These are phyloP conservation scores for Alternaria rosae DNA, from an alignment of 2,329 filamentous ascomycete genomes.

Conservation along the genomic window DNA sequence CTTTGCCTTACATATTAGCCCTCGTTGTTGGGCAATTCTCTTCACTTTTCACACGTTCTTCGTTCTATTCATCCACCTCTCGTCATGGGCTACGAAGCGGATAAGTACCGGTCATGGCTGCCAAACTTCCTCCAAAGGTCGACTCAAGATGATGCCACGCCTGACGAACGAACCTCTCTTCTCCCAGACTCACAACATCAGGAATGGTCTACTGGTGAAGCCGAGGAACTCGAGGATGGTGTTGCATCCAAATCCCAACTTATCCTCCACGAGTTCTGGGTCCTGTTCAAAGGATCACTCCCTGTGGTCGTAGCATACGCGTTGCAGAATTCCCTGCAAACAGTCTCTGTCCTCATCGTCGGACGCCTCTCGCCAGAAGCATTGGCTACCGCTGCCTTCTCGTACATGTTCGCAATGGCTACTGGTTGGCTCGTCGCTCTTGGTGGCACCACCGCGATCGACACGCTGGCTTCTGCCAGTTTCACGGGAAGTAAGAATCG, in stretches of 20 bases:
- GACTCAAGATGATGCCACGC: conserved; percentile 28
- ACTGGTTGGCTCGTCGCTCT: conserved; percentile 87
- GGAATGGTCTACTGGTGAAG: conserved; percentile 46
- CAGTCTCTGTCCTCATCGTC: conserved; percentile 80
- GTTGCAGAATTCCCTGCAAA: conserved; percentile 85
- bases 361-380: conserved; percentile 81
- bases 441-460: conserved; percentile 84
- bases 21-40: neutral
- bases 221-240: conserved; percentile 49
- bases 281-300: conserved; percentile 72
- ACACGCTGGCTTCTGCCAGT: conserved; percentile 82
- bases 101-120: conserved; percentile 38
- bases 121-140: conserved; percentile 35
- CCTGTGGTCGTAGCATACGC: conserved; percentile 86
- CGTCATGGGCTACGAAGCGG: conserved; percentile 33
- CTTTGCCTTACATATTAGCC: conserved; percentile 2
- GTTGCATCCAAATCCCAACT: conserved; percentile 46
- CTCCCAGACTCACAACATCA: conserved; percentile 51
- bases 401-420: conserved; percentile 93
- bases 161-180: conserved; percentile 55
- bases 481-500: conserved; percentile 84
- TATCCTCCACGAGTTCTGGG: conserved; percentile 67
- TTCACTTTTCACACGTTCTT: neutral
- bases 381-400: conserved; percentile 82
- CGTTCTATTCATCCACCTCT: neutral